These are phyloP conservation scores for Fusarium sp. DNA, from an alignment of 2,329 filamentous ascomycete species.

Conservation along the genomic window DNA sequence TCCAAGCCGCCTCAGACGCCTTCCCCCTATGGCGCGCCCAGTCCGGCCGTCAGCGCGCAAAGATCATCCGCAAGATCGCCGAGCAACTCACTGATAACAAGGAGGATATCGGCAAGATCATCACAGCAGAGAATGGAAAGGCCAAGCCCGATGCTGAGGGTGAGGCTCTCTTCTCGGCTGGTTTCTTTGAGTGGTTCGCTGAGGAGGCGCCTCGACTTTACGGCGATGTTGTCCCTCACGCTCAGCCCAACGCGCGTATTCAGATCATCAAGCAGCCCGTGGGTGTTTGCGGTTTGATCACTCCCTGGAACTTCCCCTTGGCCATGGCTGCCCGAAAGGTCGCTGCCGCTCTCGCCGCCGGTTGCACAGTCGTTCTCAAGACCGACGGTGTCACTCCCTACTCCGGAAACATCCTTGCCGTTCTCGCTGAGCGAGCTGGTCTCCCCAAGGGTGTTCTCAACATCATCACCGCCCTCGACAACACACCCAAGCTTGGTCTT, in stretches of 20 bases:
- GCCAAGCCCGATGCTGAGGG: constrained; percentile 71
- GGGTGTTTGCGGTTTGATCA: constrained; percentile 53
- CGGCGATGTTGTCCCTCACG: constrained; percentile 73
- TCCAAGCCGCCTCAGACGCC: constrained; percentile 72
- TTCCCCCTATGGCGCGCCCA: constrained; percentile 71
- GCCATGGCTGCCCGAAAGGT: constrained; percentile 65
- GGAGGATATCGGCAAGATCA: constrained; percentile 75
- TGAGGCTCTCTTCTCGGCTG: constrained; percentile 73
- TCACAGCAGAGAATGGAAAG: constrained; percentile 81
- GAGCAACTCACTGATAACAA: constrained; percentile 74
- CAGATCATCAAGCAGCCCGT: constrained; percentile 69
- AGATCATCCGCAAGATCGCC: constrained; percentile 74
- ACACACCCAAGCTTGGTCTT: constrained; percentile 76
- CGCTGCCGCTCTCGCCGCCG: constrained; percentile 74
- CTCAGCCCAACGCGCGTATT: constrained; percentile 73
- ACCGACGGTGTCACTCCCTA: constrained; percentile 90
- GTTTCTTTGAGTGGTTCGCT: constrained; percentile 70
- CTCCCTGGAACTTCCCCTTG: constrained; percentile 70
- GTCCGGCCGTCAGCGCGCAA: constrained; percentile 72
- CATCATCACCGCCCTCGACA: constrained; percentile 75
- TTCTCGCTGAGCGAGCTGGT: constrained; percentile 85
- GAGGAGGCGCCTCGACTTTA: constrained; percentile 64
- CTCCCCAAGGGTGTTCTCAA: constrained; percentile 55
- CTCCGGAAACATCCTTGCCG: constrained; percentile 85
- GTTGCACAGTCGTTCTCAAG: constrained; percentile 85